Percentiles rank a stretch among this genome's conserved stretches.
phyloP scores from a whole-genome alignment of 2,329 filamentous ascomycete genomes.

The Aphanoascus verrucosus region DNA sequence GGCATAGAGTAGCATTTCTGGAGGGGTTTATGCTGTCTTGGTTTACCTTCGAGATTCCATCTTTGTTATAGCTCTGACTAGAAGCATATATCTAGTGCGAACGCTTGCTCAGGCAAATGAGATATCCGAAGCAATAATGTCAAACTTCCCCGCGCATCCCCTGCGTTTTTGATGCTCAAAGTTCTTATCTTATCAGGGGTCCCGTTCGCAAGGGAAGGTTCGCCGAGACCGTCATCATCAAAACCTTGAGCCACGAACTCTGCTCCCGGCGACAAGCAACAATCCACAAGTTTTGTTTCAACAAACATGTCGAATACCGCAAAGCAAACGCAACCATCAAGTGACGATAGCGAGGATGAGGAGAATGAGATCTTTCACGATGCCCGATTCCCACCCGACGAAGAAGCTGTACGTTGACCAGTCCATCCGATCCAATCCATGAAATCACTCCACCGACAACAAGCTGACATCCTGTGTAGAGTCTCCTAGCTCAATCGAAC shows the following conservation, averaged over 20 bases:
- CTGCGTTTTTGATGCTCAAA: not conserved
- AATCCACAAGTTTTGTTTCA: not conserved
- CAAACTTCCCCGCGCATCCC: not conserved
- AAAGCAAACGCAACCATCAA: not conserved
- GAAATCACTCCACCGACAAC: constrained; percentile 1
- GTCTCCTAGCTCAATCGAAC: constrained; percentile 60
- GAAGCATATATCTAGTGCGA: no score
- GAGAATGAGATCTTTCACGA: constrained; percentile 32
- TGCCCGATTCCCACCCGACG: constrained; percentile 37
- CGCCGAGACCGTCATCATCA: not conserved
- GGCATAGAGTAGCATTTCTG: not conserved
- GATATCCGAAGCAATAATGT: no score
- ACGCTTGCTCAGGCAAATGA: no score
- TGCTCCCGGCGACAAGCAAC: not conserved
- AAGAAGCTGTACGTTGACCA: constrained; percentile 35
- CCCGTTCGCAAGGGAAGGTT: not conserved
- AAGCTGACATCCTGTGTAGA: constrained; percentile 32
- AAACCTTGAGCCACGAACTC: not conserved
- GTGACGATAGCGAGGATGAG: constrained; percentile 20
- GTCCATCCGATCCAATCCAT: constrained; percentile 3
- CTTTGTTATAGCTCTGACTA: not conserved
- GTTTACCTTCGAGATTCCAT: constrained; percentile 7
- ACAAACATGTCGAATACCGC: not conserved
- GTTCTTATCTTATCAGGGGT: not conserved
- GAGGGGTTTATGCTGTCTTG: not conserved